phyloP scores from a whole-genome alignment of 768 basidiomycete species.

The Xerocomellus intermedius region DNA sequence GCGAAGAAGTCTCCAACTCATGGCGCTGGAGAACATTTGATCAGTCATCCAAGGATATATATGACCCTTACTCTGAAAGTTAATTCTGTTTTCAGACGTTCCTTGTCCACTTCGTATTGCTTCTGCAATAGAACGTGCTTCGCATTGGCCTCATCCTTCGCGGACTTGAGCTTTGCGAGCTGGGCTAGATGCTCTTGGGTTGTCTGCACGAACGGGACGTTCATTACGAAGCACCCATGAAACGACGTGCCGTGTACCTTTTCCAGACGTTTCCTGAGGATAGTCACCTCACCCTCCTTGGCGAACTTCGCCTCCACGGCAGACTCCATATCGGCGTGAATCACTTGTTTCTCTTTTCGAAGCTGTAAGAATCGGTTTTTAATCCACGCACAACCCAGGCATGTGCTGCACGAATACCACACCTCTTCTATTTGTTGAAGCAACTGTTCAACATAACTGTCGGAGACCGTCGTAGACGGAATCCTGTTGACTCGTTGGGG shows the following conservation, averaged over 20 bases:
- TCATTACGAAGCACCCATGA: background rate
- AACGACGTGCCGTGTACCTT: slow-evolving; percentile 42
- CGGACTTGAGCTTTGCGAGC: slow-evolving; percentile 52
- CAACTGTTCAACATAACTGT: slow-evolving; percentile 18
- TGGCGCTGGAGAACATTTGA: slow-evolving; percentile 50
- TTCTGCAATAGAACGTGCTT: slow-evolving; percentile 55
- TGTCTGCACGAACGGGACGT: slow-evolving; percentile 37
- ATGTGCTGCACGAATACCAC: slow-evolving; percentile 14
- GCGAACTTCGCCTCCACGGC: slow-evolving; percentile 50
- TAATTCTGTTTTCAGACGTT: slow-evolving; percentile 65
- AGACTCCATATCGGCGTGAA: slow-evolving; percentile 44
- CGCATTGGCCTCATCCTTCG: slow-evolving; percentile 60
- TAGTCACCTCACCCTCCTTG: slow-evolving; percentile 71
- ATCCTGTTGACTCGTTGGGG: slow-evolving; percentile 7
- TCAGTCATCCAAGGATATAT: slow-evolving; percentile 11
- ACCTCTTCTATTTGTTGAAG: slow-evolving; percentile 49
- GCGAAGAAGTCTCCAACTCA: slow-evolving; percentile 56
- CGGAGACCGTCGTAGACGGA: background rate
- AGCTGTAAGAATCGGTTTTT: slow-evolving; percentile 39
- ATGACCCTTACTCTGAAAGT: slow-evolving; percentile 57
- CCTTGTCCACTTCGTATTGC: slow-evolving; percentile 64
- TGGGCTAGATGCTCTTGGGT: slow-evolving; percentile 59
- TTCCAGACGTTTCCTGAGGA: slow-evolving; percentile 63
- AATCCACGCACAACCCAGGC: slow-evolving; percentile 10
- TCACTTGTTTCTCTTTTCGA: slow-evolving; percentile 45